Conservation (phyloP, 176 grass and related monocot genomes). For the Paspalum notatum region DNA sequence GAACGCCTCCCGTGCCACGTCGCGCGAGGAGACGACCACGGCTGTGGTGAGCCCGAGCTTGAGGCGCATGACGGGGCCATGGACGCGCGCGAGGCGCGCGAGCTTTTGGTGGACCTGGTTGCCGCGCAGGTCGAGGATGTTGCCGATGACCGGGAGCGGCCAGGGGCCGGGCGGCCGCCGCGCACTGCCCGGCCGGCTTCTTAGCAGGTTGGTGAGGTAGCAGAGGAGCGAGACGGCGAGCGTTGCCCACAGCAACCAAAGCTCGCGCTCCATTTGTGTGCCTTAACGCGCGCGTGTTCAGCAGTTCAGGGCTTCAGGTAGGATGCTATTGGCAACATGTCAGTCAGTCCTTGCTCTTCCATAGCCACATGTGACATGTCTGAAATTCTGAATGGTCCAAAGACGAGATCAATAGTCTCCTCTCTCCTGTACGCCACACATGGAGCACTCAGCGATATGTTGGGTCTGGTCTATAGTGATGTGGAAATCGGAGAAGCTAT, state of each 20-base stretch:
- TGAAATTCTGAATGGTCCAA: too few relatives aligned
- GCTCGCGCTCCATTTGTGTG: background rate
- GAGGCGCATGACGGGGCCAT: constrained; percentile 54
- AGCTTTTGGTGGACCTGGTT: constrained; percentile 40
- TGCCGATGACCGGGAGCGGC: constrained; percentile 42
- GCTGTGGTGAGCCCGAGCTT: constrained; percentile 38
- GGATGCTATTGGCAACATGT: too few relatives aligned
- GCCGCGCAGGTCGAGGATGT: constrained; percentile 31
- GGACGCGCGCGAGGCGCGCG: constrained; percentile 20
- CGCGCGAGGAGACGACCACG: constrained; percentile 50
- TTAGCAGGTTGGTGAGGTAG: background rate
- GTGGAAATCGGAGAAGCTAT: too few relatives aligned
- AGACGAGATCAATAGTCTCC: too few relatives aligned
- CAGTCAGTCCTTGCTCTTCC: too few relatives aligned
- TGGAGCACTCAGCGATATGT: too few relatives aligned
- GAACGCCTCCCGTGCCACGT: constrained; percentile 39
- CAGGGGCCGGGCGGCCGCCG: constrained; percentile 17
- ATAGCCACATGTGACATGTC: too few relatives aligned
- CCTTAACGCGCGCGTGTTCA: too few relatives aligned
- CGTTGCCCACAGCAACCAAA: background rate
- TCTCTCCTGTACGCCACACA: too few relatives aligned
- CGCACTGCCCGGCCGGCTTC: too few relatives aligned
- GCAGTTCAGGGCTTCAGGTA: too few relatives aligned
- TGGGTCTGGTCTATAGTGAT: too few relatives aligned
- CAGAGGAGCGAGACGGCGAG: background rate